Conservation (phyloP, 2,329 filamentous ascomycete genomes). For the Dendryphion nanum region DNA sequence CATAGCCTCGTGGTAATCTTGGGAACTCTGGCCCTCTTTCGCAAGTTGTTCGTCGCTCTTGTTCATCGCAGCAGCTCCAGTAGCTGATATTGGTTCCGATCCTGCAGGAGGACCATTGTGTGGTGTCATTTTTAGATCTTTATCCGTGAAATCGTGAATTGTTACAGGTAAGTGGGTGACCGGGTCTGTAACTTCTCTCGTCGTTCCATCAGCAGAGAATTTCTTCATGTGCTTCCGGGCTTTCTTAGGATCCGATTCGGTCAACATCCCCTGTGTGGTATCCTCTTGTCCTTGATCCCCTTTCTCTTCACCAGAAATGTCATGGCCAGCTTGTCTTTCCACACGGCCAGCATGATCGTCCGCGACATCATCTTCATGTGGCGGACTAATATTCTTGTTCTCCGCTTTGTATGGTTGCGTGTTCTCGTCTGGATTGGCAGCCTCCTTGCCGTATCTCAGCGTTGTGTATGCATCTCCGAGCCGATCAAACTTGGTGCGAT, state of each 20-base stretch:
- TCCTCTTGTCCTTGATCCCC: conserved; percentile 34
- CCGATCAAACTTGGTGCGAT: conserved; percentile 32
- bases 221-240: conserved; percentile 52
- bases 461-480: conserved; percentile 37
- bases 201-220: conserved; percentile 46
- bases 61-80: conserved; percentile 44
- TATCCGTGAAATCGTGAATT: conserved; percentile 67
- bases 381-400: conserved; percentile 38
- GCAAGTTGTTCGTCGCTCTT: conserved; percentile 46
- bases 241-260: conserved; percentile 43
- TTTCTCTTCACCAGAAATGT: conserved; percentile 13
- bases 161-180: conserved; percentile 68
- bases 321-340: conserved; percentile 9
- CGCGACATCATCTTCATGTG: conserved; percentile 25
- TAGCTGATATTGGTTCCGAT: conserved; percentile 41
- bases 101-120: conserved; percentile 48
- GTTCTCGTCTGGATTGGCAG: conserved; percentile 17
- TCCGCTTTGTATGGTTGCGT: conserved; percentile 33
- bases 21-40: conserved; percentile 42
- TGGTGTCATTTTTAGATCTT: conserved; percentile 54
- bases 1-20: conserved; percentile 47
- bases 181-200: conserved; percentile 67
- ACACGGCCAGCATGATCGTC: conserved; percentile 32
- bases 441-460: conserved; percentile 30
- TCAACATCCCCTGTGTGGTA: conserved; percentile 44